Conservation (phyloP, 768 basidiomycete species). For the Lactifluus subvellereus region DNA sequence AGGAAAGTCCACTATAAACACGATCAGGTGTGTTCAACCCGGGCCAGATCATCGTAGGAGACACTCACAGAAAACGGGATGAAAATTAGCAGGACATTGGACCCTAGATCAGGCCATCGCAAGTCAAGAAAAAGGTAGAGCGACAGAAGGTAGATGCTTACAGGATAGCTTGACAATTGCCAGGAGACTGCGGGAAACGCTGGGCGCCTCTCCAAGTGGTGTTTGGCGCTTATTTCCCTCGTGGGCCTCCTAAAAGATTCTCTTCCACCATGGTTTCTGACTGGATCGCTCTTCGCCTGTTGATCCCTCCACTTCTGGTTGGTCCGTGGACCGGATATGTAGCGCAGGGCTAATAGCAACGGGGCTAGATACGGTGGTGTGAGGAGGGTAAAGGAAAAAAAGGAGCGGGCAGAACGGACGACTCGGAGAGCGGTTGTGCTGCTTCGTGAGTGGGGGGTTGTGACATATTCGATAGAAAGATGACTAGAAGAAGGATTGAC, state of each 20-base stretch:
- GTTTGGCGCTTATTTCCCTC: constrained; percentile 14
- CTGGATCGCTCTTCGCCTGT: too few relatives aligned
- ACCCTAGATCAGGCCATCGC: constrained; percentile 37
- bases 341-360: too few relatives aligned
- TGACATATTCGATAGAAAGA: too few relatives aligned
- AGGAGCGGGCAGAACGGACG: not conserved
- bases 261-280: not conserved
- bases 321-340: too few relatives aligned
- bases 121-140: not conserved
- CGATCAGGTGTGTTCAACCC: not conserved
- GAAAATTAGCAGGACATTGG: constrained; percentile 65
- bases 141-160: constrained; percentile 29
- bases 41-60: not conserved
- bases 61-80: constrained; percentile 61
- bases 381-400: not conserved
- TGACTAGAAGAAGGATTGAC: too few relatives aligned
- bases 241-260: not conserved
- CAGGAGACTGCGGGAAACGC: constrained; percentile 40
- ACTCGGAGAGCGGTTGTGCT: too few relatives aligned
- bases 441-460: not conserved
- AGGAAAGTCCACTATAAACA: constrained; percentile 63
- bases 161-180: constrained; percentile 55
- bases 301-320: too few relatives aligned
- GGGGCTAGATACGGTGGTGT: not conserved
- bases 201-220: constrained; percentile 41